Conservation (phyloP, 75 land plant genomes). For the Chamaecyparis obtusa region DNA sequence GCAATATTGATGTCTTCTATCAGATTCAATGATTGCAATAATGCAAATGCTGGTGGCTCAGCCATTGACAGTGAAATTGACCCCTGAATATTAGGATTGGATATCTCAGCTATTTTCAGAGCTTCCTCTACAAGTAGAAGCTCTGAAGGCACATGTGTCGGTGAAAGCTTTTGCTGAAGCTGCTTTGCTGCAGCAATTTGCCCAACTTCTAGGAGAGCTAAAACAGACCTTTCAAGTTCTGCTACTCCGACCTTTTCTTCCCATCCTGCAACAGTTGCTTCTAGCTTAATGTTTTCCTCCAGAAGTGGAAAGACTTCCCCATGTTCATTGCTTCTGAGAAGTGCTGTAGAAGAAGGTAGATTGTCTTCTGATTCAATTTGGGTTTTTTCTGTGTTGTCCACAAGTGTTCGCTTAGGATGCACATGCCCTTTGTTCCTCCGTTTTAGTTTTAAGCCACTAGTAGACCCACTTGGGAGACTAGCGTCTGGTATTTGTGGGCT, state of each 20-base stretch:
- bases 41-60: conserved; percentile 47
- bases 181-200: conserved; percentile 93
- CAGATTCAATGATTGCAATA: conserved; percentile 45
- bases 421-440: conserved; percentile 53
- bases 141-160: conserved; percentile 68
- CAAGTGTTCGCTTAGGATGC: conserved; percentile 28
- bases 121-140: conserved; percentile 79
- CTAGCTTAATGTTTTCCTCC: conserved; percentile 52
- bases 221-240: conserved; percentile 89
- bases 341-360: conserved; percentile 7
- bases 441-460: conserved; percentile 47
- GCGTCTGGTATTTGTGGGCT: conserved; percentile 22
- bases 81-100: conserved; percentile 49
- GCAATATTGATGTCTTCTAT: conserved; percentile 26
- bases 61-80: conserved; percentile 41
- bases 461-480: conserved; percentile 12
- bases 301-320: conserved; percentile 21
- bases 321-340: conserved; percentile 16
- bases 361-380: conserved; percentile 42
- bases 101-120: conserved; percentile 60
- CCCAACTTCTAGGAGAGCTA: conserved; percentile 94
- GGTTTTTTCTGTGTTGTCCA: conserved; percentile 43
- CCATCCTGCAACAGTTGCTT: conserved; percentile 67
- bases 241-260: conserved; percentile 86
- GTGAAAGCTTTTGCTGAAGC: conserved; percentile 91